Percentiles rank a stretch among this genome's conserved stretches.
These are phyloP conservation scores for Leccinum angustisporum DNA, from an alignment of 1,284 basidiomycete species.

Conservation along the genomic window DNA sequence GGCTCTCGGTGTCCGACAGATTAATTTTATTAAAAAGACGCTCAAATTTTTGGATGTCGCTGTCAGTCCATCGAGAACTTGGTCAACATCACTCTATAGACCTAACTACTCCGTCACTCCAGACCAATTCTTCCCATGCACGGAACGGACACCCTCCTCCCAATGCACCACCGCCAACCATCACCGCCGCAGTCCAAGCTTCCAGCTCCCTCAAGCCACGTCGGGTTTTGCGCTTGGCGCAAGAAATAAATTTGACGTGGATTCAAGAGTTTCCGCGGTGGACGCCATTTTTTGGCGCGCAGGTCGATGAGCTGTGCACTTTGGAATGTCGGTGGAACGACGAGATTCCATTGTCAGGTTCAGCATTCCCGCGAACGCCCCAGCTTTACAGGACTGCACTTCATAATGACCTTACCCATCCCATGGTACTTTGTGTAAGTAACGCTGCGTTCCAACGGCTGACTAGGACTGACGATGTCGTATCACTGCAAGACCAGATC, in stretches of 20 bases:
- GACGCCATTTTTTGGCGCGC: not conserved
- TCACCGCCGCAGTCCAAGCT: not conserved
- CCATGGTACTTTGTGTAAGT: slow-evolving; percentile 17
- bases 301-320: not conserved
- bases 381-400: slow-evolving; percentile 20
- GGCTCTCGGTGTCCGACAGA: not conserved
- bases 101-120: not conserved
- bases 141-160: not conserved
- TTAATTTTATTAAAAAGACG: not conserved
- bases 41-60: not conserved
- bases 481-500: slow-evolving; percentile 43
- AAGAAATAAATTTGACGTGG: not conserved
- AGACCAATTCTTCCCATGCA: not conserved
- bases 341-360: not conserved
- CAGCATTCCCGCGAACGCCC: slow-evolving; percentile 1
- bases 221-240: not conserved
- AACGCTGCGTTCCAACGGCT: not conserved
- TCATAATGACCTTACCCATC: slow-evolving; percentile 23
- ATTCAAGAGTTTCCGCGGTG: not conserved
- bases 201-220: not conserved
- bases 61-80: not conserved
- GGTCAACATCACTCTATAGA: not conserved
- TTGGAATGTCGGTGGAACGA: not conserved
- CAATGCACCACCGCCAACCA: not conserved
- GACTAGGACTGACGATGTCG: not conserved